A percentile compares a stretch with the other conserved stretches of the same genome.
Conservation (phyloP, 208 protist genomes). For the Herpetomonas tarakana region DNA sequence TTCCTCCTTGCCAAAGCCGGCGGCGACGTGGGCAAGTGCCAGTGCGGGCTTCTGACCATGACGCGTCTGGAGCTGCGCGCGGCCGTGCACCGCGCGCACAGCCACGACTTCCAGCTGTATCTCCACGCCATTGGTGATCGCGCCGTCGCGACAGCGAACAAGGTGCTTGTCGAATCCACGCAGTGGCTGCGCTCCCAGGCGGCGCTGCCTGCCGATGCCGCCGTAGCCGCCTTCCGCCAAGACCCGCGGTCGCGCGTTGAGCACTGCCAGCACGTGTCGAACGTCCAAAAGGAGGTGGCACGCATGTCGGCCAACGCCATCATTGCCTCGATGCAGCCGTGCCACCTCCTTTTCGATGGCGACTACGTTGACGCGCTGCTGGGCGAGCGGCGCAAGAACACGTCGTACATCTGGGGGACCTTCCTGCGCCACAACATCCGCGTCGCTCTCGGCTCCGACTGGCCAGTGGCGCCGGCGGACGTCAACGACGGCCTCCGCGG, state of each 20-base stretch:
- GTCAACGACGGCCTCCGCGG: slow-evolving; percentile 46
- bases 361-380: slow-evolving; percentile 49
- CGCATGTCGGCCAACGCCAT: slow-evolving; percentile 41
- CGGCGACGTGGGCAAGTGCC: slow-evolving; percentile 13
- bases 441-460: slow-evolving; percentile 59
- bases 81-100: slow-evolving; percentile 20
- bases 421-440: slow-evolving; percentile 27
- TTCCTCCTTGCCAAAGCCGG: slow-evolving; percentile 7
- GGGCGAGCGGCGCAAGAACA: slow-evolving; percentile 28
- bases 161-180: slow-evolving; percentile 26
- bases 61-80: slow-evolving; percentile 24
- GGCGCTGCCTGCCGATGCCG: background rate
- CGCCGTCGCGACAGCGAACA: slow-evolving; percentile 45
- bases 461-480: slow-evolving; percentile 54
- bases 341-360: slow-evolving; percentile 54
- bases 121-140: slow-evolving; percentile 71
- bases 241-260: slow-evolving; percentile 55
- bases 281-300: slow-evolving; percentile 32
- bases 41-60: slow-evolving; percentile 45
- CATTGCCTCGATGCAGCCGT: slow-evolving; percentile 77
- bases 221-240: slow-evolving; percentile 17
- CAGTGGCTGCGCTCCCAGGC: slow-evolving; percentile 17
- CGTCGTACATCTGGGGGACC: slow-evolving; percentile 49
- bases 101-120: slow-evolving; percentile 32
- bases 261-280: slow-evolving; percentile 60